Evolutionary conservation across 306 rosid species (phyloP), one percentile per base, ranked within the genome.

Genomic region (Pyrus pyrifolia): DNA sequence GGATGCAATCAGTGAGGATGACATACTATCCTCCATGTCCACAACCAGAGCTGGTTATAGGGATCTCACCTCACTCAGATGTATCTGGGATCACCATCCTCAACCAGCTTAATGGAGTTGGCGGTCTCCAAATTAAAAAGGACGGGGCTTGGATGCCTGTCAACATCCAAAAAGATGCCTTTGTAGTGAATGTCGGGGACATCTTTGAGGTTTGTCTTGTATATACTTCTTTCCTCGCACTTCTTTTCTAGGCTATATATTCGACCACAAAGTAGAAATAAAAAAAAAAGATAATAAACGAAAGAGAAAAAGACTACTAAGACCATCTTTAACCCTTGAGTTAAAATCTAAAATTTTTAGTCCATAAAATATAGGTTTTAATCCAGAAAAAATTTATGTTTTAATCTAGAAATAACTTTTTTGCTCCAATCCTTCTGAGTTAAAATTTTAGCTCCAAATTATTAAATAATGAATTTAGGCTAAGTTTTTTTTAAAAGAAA

Each of bases 151-250:
- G 98, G 98, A 79, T 84, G 52, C 92, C 93, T 3, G 89, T 89
- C 10, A 83, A 35, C 49, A 80, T 91, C 75, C 79, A 40, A 3
- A 69, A 74, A 25, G 68, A 81, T 62, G 92, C 93, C 72, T 87
- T 93, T 80, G 85, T 86, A 11, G 88, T 93, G 69, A 88, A 91
- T 52, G 81, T 91, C 27, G 98, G 98, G n/a, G 98, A 93, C 82
- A 76, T 86, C 5, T 67, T 91, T 58, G 93, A 91, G 98, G 98
- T 93, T n/a, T 35, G 68, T 77, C 83, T 13, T 78, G 15, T 70
- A 18, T 78, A 14, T 67, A 66, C 35, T 40, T 69, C 10, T 22
- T 67, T 33, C 69, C 14, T 7, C 38, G 4, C 13, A 30, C 33
- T 23, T 63, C 38, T 44, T 68, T 46, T 46, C 53, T 14, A 2